Evolutionary conservation across 345 rosid species (phyloP).

Genomic region (Conringia planisiliqua): DNA sequence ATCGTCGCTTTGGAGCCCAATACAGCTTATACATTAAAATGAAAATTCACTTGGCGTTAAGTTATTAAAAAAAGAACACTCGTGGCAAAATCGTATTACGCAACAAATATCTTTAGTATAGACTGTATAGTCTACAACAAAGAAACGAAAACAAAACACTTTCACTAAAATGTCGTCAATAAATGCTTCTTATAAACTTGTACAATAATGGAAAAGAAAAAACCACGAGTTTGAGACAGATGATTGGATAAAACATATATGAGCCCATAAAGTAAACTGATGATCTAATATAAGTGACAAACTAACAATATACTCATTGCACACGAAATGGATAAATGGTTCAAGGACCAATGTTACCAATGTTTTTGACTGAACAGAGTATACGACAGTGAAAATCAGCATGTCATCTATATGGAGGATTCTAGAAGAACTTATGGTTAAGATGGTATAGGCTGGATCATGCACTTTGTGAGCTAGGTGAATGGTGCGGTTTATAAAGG

Average conservation of each 20-base stretch:
- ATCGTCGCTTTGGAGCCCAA: background rate
- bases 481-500: background rate
- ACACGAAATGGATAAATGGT: background rate
- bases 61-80: too few species aligned
- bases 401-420: background rate
- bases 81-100: slow-evolving; percentile 4
- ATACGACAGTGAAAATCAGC: background rate
- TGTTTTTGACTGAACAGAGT: background rate
- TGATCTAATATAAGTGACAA: too few species aligned
- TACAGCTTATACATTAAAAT: background rate
- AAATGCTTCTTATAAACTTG: background rate
- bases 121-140: background rate
- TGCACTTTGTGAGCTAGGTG: background rate
- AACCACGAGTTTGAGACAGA: background rate
- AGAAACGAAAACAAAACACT: background rate
- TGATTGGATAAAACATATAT: too few species aligned
- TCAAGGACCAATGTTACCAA: background rate
- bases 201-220: background rate
- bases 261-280: background rate
- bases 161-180: background rate
- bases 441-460: background rate
- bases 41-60: too few species aligned
- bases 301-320: background rate
- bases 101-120: background rate
- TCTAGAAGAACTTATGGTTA: background rate